Evolutionary conservation across 2,329 filamentous ascomycete genomes (phyloP), one percentile per base, ranked within the genome.

Genomic region (Sclerotinia nivalis): DNA sequence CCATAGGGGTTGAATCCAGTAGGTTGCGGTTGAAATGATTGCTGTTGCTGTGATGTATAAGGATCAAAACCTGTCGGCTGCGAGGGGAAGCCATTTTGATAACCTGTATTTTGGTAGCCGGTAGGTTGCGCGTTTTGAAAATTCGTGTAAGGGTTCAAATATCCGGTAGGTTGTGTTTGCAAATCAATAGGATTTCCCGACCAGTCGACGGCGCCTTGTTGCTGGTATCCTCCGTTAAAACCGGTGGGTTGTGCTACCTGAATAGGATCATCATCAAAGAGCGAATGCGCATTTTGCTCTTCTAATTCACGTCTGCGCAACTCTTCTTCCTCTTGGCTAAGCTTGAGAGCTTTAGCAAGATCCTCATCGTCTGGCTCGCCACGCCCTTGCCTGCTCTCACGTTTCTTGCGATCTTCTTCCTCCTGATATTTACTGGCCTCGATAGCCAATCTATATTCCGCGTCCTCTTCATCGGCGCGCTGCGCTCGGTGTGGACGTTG

Each of bases 171-270:
- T 79, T 97, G 93, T 79, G 94, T 89, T 74, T 90, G 86, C 79
- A 92, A 90, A 80, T 95, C 92, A 77, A 98, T 91, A 18, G 94
- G 93, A 80, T 99, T 99, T 71, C 95, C 96, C 76, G 96, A 96
- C 88, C 96, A 98, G 81, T 99, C 96, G 25, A 99, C 96, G 18
- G 93, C 93, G 70, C 91, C 91, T 79, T 97, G 95, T 82, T 99
- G 96, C 83, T 98, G 94, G 78, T 99, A 99, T 60, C 95, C 95
- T 82, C 97, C 94, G 81, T 97, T 98, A 83, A 93, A 93, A 49
- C 93, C 95, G 20, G 94, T 98, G 54, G 91, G 87, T 76, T 93
- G 91, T 43, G 74, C 73, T 58, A 74, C 77, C 68, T 88, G 82
- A 34, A 84, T 80, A 8, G 89, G 85, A 49, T 88, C 87, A 75